These are phyloP conservation scores for Penicillium sp. DNA, from an alignment of 2,329 filamentous ascomycete species.

Conservation along the genomic window DNA sequence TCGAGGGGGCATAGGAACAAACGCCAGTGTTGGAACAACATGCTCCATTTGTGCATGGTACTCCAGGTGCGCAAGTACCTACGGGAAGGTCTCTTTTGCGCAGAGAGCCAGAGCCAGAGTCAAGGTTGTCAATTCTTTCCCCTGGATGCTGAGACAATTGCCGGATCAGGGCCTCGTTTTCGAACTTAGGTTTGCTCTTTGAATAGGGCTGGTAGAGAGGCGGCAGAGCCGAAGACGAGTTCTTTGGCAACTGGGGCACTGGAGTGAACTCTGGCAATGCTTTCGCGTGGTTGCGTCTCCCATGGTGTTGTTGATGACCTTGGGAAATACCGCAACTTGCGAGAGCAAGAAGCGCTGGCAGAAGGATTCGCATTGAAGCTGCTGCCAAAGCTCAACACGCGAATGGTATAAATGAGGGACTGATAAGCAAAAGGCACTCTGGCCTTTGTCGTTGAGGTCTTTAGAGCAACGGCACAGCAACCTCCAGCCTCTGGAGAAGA, in stretches of 20 bases:
- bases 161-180: background rate
- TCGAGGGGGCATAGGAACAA: conserved; percentile 1
- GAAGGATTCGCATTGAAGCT: conserved; percentile 2
- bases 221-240: background rate
- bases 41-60: conserved; percentile 1
- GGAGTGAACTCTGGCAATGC: background rate
- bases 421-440: background rate
- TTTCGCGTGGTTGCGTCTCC: background rate
- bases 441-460: background rate
- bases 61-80: conserved; percentile 1
- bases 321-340: conserved; percentile 1
- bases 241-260: background rate
- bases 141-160: conserved; percentile 1
- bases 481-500: background rate
- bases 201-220: conserved; percentile 1
- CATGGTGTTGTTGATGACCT: background rate
- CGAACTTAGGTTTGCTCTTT: conserved; percentile 1
- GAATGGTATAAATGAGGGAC: background rate
- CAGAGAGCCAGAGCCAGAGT: background rate
- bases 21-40: conserved; percentile 2
- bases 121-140: conserved; percentile 1
- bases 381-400: background rate
- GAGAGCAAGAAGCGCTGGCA: conserved; percentile 3
- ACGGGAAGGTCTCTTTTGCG: background rate
- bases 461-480: background rate